Percentiles rank a stretch among this genome's conserved stretches.
Conservation (phyloP, 768 basidiomycete genomes). For the Boletus eberwhitei region DNA sequence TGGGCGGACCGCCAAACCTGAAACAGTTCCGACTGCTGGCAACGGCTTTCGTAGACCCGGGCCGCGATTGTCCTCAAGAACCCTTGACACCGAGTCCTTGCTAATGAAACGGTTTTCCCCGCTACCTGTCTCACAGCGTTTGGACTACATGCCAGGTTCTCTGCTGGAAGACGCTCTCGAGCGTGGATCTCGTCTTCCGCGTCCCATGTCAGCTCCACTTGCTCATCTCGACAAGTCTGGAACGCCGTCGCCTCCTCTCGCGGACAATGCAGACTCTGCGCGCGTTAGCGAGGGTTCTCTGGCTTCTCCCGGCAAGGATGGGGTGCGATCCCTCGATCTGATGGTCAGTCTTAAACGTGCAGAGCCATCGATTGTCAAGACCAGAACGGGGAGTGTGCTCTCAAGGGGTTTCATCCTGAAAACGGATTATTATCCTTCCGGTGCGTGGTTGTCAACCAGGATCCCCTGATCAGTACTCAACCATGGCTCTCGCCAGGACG, state of each 20-base stretch:
- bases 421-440: constrained; percentile 85
- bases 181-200: neutral
- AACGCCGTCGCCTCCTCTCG: neutral
- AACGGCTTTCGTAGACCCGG: too few relatives aligned
- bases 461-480: constrained; percentile 1
- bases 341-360: constrained; percentile 62
- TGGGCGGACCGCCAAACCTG: too few relatives aligned
- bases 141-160: neutral
- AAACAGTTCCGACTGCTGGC: too few relatives aligned
- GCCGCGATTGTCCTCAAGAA: too few relatives aligned
- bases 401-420: constrained; percentile 91
- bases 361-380: constrained; percentile 75
- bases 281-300: constrained; percentile 1
- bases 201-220: constrained; percentile 11
- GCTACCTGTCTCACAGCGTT: neutral
- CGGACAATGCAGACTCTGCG: constrained; percentile 3
- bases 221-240: constrained; percentile 6
- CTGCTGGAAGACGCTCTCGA: neutral
- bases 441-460: constrained; percentile 32
- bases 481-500: constrained; percentile 49
- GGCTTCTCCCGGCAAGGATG: constrained; percentile 4
- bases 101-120: too few relatives aligned
- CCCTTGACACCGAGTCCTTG: too few relatives aligned
- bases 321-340: constrained; percentile 48
- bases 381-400: constrained; percentile 77